A percentile compares a stretch with the other conserved stretches of the same genome.
Evolutionary conservation across 1,284 basidiomycete genomes (phyloP).

Genomic region (Sporisorium scitamineum): DNA sequence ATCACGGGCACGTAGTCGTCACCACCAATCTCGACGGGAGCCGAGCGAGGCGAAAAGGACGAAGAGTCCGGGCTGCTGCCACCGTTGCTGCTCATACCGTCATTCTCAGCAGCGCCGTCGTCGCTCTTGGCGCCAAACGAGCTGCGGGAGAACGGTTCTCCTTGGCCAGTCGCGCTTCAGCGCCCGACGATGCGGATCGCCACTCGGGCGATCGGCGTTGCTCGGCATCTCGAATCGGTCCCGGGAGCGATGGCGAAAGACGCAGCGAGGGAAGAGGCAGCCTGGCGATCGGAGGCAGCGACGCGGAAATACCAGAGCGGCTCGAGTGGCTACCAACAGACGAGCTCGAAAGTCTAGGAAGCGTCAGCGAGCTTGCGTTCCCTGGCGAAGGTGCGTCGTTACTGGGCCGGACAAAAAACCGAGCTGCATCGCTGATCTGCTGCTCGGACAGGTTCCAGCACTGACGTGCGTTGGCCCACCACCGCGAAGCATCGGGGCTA

Average conservation of each 20-base stretch:
- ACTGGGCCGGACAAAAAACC: slow-evolving; percentile 47
- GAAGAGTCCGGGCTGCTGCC: slow-evolving; percentile 43
- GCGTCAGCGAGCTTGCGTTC: slow-evolving; percentile 25
- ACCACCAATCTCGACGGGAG: slow-evolving; percentile 25
- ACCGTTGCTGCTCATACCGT: slow-evolving; percentile 38
- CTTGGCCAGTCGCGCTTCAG: too few relatives aligned
- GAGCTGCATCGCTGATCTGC: slow-evolving; percentile 39
- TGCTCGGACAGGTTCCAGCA: slow-evolving; percentile 49
- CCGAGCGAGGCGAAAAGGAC: slow-evolving; percentile 36
- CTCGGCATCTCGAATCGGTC: slow-evolving; percentile 4
- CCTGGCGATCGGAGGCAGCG: slow-evolving; percentile 35
- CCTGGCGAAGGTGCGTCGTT: slow-evolving; percentile 43
- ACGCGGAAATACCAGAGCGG: slow-evolving; percentile 13
- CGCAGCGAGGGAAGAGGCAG: slow-evolving; percentile 44
- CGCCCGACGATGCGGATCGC: slow-evolving; percentile 23
- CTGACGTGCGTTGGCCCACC: slow-evolving; percentile 51
- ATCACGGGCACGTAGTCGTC: slow-evolving; percentile 37
- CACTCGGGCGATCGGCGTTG: slow-evolving; percentile 22
- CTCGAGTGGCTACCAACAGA: slow-evolving; percentile 15
- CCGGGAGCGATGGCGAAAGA: slow-evolving; percentile 37
- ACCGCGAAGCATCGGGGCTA: slow-evolving; percentile 38
- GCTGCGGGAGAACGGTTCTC: slow-evolving; percentile 36
- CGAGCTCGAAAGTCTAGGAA: slow-evolving; percentile 39
- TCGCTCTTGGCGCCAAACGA: slow-evolving; percentile 43
- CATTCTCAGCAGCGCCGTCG: slow-evolving; percentile 20